These are phyloP conservation scores for Leishmania gerbilli DNA, from an alignment of 208 protist species.

Conservation along the genomic window DNA sequence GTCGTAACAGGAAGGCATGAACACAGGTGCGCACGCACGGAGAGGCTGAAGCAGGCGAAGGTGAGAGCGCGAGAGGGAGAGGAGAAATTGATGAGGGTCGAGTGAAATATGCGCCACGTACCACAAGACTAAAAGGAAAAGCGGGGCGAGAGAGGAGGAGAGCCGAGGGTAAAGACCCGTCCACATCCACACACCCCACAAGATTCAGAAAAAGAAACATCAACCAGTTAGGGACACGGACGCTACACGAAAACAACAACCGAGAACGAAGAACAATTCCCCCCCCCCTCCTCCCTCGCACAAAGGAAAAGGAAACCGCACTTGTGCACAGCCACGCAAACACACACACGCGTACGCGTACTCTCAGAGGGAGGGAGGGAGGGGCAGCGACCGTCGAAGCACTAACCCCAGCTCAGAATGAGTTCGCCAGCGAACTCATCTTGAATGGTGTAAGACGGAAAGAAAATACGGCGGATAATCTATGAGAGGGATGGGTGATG, in stretches of 20 bases:
- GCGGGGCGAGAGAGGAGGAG: background rate
- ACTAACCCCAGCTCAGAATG: background rate
- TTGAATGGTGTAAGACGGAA: background rate
- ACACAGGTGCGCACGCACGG: background rate
- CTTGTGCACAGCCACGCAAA: background rate
- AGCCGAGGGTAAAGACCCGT: background rate
- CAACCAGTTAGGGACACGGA: background rate
- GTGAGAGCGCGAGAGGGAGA: background rate
- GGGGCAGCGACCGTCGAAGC: background rate
- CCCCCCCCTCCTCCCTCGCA: background rate
- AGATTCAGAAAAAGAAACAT: background rate
- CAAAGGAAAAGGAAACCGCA: background rate
- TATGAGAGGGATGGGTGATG: background rate
- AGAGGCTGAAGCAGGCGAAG: background rate
- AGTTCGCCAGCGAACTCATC: background rate
- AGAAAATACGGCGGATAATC: background rate
- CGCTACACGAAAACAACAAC: background rate
- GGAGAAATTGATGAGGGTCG: background rate
- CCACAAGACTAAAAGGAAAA: background rate
- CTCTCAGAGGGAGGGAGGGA: background rate
- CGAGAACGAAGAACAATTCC: no score
- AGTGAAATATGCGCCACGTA: background rate
- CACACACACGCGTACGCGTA: background rate
- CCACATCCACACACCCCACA: background rate
- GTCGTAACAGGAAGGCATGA: background rate